phyloP scores from a whole-genome alignment of 345 rosid genomes.

The Brassica napus region Da-Ae NC_063452.1:58556001-58556500 shows the following conservation, averaged over 20 bases:
- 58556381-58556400: neutral
- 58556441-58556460: neutral
- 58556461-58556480: neutral
- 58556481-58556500: neutral
- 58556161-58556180: slow-evolving; percentile 25
- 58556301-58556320: neutral
- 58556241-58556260: neutral
- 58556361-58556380: neutral
- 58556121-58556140: slow-evolving; percentile 30
- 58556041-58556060: slow-evolving; percentile 71
- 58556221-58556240: neutral
- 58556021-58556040: slow-evolving; percentile 80
- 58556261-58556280: neutral
- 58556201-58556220: neutral
- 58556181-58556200: slow-evolving; percentile 1
- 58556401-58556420: neutral
- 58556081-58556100: slow-evolving; percentile 9
- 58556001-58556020: slow-evolving; percentile 79
- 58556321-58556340: neutral
- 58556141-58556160: slow-evolving; percentile 21
- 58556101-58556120: slow-evolving; percentile 2
- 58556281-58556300: neutral
- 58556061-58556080: slow-evolving; percentile 23
- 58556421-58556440: neutral
- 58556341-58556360: neutral